Evolutionary conservation across 768 basidiomycete genomes (phyloP), one percentile per base, ranked within the genome.

Genomic region (Daedaleopsis sinensis): DNA sequence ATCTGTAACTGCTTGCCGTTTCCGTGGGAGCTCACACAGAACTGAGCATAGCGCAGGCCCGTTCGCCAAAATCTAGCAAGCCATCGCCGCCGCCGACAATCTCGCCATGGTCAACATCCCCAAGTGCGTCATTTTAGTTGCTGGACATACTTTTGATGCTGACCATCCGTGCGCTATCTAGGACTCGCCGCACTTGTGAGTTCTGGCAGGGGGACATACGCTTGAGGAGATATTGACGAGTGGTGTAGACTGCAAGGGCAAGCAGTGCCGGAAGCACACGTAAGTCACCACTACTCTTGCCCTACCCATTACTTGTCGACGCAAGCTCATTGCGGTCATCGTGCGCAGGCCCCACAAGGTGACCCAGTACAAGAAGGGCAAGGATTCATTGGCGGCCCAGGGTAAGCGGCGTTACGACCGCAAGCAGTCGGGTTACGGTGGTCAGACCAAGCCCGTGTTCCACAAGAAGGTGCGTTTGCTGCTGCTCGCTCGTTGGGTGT

Each of bases 351-450:
- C 96, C 61, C 96, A 98, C 83, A 99, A 99, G 80, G 96, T 99
- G 72, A 98, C 96, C 61, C 96, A 99, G 78, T 99, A 98, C 87
- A 99, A 99, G 90, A 97, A 94, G 86, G 97, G 97, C 76, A 98
- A 99, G 82, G 96, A 94, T 76, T 98, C 97, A 62, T 80, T 96
- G 65, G 92, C 93, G 76, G 97, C 93, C 55, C 96, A 99, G 82
- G 97, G 97, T 82, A 98, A 99, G 89, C 92, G 97, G 73, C 94
- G 97, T 82, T 98, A 99, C 82, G 97, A 98, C 84, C 90, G 96
- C 73, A 96, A 97, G 87, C 95, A 93, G 79, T 90, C 90, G 67
- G 93, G 96, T 80, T 98, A 98, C 82, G 96, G 96, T 91, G 96
- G 96, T 81, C 96, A 99, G 85, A 99, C 96, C 62, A 99, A 99